phyloP scores from a whole-genome alignment of 257 asterid genomes.

The Scutellaria baicalensis region DNA sequence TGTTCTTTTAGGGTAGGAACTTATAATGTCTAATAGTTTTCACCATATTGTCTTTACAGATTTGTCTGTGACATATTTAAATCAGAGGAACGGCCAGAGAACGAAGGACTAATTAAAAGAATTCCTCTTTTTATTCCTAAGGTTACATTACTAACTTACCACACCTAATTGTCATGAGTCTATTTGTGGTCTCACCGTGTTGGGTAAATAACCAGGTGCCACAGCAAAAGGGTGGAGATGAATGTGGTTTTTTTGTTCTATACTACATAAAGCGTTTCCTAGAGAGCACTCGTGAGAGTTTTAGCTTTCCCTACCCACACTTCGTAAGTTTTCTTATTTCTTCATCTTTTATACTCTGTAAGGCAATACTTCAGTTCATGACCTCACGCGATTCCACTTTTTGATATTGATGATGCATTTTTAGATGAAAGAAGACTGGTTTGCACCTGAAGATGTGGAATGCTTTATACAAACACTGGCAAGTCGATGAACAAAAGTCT shows the following conservation, averaged over 20 bases:
- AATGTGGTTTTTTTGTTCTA: constrained; percentile 57
- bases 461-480: constrained; percentile 13
- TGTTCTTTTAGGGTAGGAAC: neutral
- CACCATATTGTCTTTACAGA: constrained; percentile 20
- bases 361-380: neutral
- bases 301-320: constrained; percentile 50
- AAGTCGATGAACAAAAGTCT: constrained; percentile 2
- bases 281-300: constrained; percentile 38
- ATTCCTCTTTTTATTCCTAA: constrained; percentile 53
- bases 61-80: constrained; percentile 45
- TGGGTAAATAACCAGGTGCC: constrained; percentile 49
- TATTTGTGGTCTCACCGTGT: neutral
- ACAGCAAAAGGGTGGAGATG: constrained; percentile 43
- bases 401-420: constrained; percentile 1
- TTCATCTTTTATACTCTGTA: neutral
- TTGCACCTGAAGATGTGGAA: constrained; percentile 25
- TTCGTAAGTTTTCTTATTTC: constrained; percentile 44
- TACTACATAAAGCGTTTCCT: constrained; percentile 41
- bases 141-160: constrained; percentile 27
- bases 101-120: constrained; percentile 16
- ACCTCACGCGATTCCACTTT: neutral
- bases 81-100: constrained; percentile 27
- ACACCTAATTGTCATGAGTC: neutral
- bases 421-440: constrained; percentile 32
- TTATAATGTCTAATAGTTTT: neutral